Evolutionary conservation across 192 early-diverging fungal genomes (phyloP).

Genomic region (Coemansia sp.): DNA sequence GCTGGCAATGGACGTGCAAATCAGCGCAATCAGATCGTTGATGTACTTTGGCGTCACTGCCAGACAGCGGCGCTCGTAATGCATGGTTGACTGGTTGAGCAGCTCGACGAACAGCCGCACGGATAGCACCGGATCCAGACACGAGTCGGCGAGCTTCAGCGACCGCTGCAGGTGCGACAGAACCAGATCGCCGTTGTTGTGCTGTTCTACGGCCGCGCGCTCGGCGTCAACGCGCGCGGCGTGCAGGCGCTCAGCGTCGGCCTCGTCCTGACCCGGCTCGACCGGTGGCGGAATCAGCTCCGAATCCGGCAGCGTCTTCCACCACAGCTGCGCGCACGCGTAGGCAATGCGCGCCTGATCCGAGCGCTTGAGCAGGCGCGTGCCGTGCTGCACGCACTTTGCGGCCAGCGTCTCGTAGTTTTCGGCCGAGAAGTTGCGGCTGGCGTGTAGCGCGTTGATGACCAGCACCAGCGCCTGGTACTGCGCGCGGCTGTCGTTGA

Average conservation of each 20-base stretch:
- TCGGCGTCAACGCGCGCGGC: constrained; percentile 47
- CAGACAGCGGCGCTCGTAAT: constrained; percentile 89
- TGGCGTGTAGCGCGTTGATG: constrained; percentile 79
- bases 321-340: constrained; percentile 88
- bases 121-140: constrained; percentile 84
- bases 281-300: constrained; percentile 42
- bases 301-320: constrained; percentile 59
- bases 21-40: constrained; percentile 91
- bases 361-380: constrained; percentile 86
- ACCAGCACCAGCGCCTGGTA: constrained; percentile 85
- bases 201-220: constrained; percentile 58
- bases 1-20: constrained; percentile 68
- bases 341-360: constrained; percentile 90
- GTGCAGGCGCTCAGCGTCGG: constrained; percentile 28
- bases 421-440: constrained; percentile 76
- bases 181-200: constrained; percentile 84
- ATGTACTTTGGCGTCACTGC: constrained; percentile 89
- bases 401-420: constrained; percentile 95
- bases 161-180: constrained; percentile 91
- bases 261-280: constrained; percentile 50
- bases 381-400: constrained; percentile 85
- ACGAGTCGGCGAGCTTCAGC: constrained; percentile 89
- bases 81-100: constrained; percentile 90
- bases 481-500: constrained; percentile 89
- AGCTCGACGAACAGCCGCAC: constrained; percentile 97